Evolutionary conservation across 768 basidiomycete genomes (phyloP).

Genomic region (Russula sp.): DNA sequence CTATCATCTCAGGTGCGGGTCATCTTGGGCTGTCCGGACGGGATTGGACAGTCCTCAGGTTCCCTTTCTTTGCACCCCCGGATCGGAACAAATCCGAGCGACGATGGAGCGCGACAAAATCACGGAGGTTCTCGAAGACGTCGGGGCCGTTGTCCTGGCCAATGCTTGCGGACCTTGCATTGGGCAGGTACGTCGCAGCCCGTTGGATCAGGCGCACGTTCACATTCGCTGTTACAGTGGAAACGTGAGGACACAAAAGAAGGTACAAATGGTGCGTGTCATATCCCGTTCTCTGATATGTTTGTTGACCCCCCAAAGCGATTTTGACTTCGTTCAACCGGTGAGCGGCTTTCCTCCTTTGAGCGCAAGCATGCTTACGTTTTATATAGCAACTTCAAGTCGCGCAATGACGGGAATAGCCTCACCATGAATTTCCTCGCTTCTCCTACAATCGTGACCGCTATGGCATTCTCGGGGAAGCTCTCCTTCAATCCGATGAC

Average conservation of each 20-base stretch:
- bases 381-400: constrained; percentile 66
- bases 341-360: constrained; percentile 30
- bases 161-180: constrained; percentile 99
- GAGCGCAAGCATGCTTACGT: background rate
- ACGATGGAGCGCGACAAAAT: constrained; percentile 95
- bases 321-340: constrained; percentile 98
- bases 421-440: constrained; percentile 98
- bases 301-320: constrained; percentile 41
- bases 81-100: constrained; percentile 94
- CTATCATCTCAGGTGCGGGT: constrained; percentile 59
- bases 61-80: constrained; percentile 84
- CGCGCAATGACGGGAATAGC: constrained; percentile 92
- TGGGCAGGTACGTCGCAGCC: constrained; percentile 57
- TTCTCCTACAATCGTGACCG: constrained; percentile 94
- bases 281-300: background rate
- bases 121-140: constrained; percentile 71
- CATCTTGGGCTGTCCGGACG: background rate
- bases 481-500: constrained; percentile 91
- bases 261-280: constrained; percentile 77
- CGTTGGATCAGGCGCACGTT: constrained; percentile 2
- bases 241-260: constrained; percentile 82
- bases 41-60: constrained; percentile 39
- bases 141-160: constrained; percentile 92
- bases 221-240: constrained; percentile 51
- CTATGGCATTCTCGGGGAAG: constrained; percentile 93